Evolutionary conservation across 2,329 filamentous ascomycete genomes (phyloP).

Genomic region (Hypoxylon sp.): DNA sequence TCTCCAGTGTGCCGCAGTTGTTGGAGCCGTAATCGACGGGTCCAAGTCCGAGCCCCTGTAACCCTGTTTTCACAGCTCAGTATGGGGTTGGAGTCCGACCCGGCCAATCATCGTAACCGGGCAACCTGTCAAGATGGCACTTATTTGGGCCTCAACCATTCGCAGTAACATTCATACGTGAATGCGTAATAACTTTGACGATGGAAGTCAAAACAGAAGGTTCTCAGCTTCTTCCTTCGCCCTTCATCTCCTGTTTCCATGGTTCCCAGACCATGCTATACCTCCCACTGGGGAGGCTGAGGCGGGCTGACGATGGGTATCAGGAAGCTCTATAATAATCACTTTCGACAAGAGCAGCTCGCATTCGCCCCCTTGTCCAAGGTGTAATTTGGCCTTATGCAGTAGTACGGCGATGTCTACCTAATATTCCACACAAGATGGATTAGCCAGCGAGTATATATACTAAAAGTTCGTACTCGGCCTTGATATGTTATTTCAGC

Average conservation of each 20-base stretch:
- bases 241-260: background rate
- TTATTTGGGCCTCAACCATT: background rate
- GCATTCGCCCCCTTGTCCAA: constrained; percentile 18
- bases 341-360: constrained; percentile 8
- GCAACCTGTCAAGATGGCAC: background rate
- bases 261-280: constrained; percentile 6
- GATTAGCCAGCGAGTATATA: constrained; percentile 12
- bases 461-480: background rate
- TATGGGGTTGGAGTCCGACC: constrained; percentile 32
- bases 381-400: constrained; percentile 1
- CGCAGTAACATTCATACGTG: background rate
- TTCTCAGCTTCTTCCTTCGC: constrained; percentile 30
- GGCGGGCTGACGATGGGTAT: background rate
- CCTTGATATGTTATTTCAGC: constrained; percentile 1
- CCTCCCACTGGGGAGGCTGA: constrained; percentile 17
- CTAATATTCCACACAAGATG: background rate
- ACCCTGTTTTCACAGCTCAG: constrained; percentile 1
- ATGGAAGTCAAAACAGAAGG: constrained; percentile 6
- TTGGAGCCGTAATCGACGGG: background rate
- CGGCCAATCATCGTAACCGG: constrained; percentile 28
- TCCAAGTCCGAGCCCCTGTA: constrained; percentile 19
- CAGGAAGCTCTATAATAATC: constrained; percentile 9
- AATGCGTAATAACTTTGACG: background rate
- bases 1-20: background rate
- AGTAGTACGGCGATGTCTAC: background rate